Percentiles rank a stretch among this genome's conserved stretches.
Conservation (phyloP, 495 filamentous ascomycete species). For the Aspergillus avenaceus region DNA sequence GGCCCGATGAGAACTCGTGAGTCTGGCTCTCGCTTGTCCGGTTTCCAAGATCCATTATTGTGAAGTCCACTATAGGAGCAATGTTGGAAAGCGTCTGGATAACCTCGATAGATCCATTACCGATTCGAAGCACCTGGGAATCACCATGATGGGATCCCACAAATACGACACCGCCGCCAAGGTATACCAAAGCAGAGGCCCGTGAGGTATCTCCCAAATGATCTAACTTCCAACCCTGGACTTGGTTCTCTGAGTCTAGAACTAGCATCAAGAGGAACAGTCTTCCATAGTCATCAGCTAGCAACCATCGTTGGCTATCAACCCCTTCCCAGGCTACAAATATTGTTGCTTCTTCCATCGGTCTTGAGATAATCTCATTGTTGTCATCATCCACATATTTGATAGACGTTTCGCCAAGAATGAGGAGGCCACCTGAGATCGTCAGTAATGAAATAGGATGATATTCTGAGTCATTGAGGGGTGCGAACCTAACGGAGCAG, state of each 20-base stretch:
- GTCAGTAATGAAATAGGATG: slow-evolving; percentile 7
- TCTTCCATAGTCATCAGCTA: slow-evolving; percentile 86
- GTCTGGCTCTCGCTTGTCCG: slow-evolving; percentile 69
- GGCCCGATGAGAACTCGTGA: slow-evolving; percentile 90
- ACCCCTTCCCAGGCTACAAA: slow-evolving; percentile 87
- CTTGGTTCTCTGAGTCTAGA: slow-evolving; percentile 55
- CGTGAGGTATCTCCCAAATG: slow-evolving; percentile 67
- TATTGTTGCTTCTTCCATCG: slow-evolving; percentile 67
- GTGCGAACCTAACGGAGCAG: slow-evolving; percentile 51
- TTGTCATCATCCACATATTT: slow-evolving; percentile 73
- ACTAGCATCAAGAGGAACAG: slow-evolving; percentile 76
- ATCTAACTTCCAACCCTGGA: slow-evolving; percentile 63
- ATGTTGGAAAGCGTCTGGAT: slow-evolving; percentile 81
- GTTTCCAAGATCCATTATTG: slow-evolving; percentile 91
- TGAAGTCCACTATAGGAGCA: slow-evolving; percentile 88
- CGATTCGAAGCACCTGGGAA: slow-evolving; percentile 73
- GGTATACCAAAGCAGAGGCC: slow-evolving; percentile 72
- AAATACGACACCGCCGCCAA: slow-evolving; percentile 71
- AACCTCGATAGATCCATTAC: slow-evolving; percentile 51
- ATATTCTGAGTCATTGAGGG: background rate
- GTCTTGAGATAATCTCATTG: slow-evolving; percentile 55
- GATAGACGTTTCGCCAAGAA: slow-evolving; percentile 81
- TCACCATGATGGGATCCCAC: slow-evolving; percentile 91
- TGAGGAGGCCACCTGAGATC: slow-evolving; percentile 62
- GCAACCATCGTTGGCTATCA: slow-evolving; percentile 71